Base-by-base conservation (phyloP, 805 yeast species). In the Pichia rugopelliculosa region DNA sequence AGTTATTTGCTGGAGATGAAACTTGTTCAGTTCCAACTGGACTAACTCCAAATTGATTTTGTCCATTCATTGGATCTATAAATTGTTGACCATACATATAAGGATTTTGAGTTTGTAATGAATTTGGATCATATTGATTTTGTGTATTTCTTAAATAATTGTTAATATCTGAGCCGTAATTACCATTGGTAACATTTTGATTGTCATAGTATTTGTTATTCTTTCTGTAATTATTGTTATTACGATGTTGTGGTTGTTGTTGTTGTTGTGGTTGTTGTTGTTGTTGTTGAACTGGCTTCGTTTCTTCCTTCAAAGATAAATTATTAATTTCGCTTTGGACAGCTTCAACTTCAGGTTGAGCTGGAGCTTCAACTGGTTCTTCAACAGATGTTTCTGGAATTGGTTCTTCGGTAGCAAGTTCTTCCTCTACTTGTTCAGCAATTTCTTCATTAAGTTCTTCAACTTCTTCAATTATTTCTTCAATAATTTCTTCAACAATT, bases 351-450 rank as follows among this genome's bases (percentile, higher is more conserved):
- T 36, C 36, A 20, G 43, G 20, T 33, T 37, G 26, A 20, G 39
- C 44, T 36, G 50, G 23, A 10, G 46, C 39, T 33, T 34, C 58
- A 13, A 49, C 51, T 18, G 52, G 53, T 24, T 64, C 59, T 48
- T 69, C 71, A 56, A 76, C 74, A 64, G 68, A 67, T 41, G 65
- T 59, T 20, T 62, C 50, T 26, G 50, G 39, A 38, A 43, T 33
- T 37, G 26, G 17, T 34, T 41, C 12, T 17, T 37, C 22, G 46
- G 26, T 24, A 45, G 53, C 53, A 13, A 49, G 48, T 17, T 49
- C 53, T 21, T 64, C 58, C 47, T 69, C 70, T 56, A 75, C 73
- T 64, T 68, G 66, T 39, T 64, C 46, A 26, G 51, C 39, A 11
- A 21, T 22, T 24, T 39, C 41, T 2, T 24, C 7, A 17, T 20